Evolutionary conservation across 176 grass and related monocot species (phyloP), one percentile per base, ranked within the genome.

Genomic region (Triticum turgidum): DNA sequence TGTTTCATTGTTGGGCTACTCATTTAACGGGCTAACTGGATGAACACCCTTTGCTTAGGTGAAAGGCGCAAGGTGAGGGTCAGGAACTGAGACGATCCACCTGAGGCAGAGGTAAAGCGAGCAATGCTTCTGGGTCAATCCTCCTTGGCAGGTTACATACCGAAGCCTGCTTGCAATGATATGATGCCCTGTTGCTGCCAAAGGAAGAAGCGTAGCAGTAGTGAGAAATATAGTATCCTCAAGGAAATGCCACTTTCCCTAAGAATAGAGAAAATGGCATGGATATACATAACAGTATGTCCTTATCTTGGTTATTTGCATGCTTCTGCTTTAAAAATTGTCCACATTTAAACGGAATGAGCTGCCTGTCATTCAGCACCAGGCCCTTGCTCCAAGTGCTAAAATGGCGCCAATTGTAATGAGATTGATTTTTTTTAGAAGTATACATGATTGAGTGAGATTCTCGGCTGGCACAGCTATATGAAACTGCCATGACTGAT

Each of bases 21-120:
- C n/a, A 85, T 81, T 51, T 81, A 34, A 84, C 73, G 3, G 82
- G 17, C 54, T n/a, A 62, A 62, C 77, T 5, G 72, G 74, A 61
- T 87, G 20, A 65, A 61, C 35, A 41, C 39, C 34, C 59, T 37
- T 21, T 49, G 7, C 56, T 80, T 79, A 38, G 69, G 77, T 91
- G 69, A 64, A 80, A 51, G 39, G 6, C 18, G 21, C 18, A 80
- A 73, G 18, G 13, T 35, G 35, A 54, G 62, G 80, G 49, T 17
- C 54, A 7, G 49, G 67, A 49, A 76, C 25, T 14, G 5, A 25
- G 65, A 80, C 44, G 6, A 75, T 80, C 29, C 24, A 24, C 11
- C 37, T 81, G 81, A 42, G 41, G 39, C 81, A 70, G 61, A 61
- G 62, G 24, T 61, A 79, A 79, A 3, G 20, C 2, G 25, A 62